These are phyloP conservation scores for Arbutus unedo DNA, from an alignment of 148 eudicot species.

Conservation along the genomic window DNA sequence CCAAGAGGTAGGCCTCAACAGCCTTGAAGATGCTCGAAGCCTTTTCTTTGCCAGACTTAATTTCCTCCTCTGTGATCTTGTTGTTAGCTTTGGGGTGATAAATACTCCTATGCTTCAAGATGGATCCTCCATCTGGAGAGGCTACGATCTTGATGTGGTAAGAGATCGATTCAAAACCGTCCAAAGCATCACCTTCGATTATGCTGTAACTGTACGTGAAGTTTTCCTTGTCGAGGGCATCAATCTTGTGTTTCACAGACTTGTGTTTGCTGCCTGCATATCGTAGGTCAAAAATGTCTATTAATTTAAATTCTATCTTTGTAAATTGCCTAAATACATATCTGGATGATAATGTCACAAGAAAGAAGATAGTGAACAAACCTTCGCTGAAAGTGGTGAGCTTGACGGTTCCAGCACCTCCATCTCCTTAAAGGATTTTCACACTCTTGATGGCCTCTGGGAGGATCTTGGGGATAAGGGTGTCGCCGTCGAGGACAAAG, in stretches of 20 bases:
- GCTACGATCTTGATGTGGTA: too few relatives aligned
- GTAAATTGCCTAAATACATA: neutral
- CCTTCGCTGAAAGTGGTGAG: constrained; percentile 29
- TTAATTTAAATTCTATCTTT: neutral
- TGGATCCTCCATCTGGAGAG: too few relatives aligned
- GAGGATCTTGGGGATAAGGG: constrained; percentile 28
- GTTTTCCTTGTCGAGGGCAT: neutral
- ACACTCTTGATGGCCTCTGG: constrained; percentile 30
- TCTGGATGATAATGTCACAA: too few relatives aligned
- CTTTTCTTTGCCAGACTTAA: neutral
- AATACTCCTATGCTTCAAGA: too few relatives aligned
- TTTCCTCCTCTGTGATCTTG: neutral
- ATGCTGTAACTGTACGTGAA: neutral
- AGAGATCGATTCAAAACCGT: too few relatives aligned
- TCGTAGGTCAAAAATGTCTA: neutral
- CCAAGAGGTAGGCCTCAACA: neutral
- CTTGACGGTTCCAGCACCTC: constrained; percentile 25
- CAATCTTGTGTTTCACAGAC: neutral
- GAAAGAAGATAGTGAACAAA: neutral
- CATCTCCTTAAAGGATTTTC: constrained; percentile 14
- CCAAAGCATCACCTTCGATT: neutral
- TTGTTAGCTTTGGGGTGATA: too few relatives aligned
- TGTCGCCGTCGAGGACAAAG: constrained; percentile 25
- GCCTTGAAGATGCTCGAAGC: constrained; percentile 5
- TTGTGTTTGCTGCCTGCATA: neutral